These are phyloP conservation scores for Cucurbita moschata DNA, from an alignment of 306 rosid genomes.

Conservation along the genomic window DNA sequence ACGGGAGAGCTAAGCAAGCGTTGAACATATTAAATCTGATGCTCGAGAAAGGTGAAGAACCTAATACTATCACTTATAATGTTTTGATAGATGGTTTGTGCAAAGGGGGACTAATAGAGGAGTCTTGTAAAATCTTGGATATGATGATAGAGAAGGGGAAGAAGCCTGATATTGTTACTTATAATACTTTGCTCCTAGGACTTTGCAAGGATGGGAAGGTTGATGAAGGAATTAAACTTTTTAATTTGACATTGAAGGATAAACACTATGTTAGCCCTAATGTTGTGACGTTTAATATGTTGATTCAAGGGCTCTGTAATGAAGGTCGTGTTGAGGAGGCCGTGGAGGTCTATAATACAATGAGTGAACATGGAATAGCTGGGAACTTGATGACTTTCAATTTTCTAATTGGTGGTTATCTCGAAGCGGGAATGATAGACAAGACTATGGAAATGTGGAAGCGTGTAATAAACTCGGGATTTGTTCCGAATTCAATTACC, in stretches of 20 bases:
- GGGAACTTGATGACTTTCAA: slow-evolving; percentile 43
- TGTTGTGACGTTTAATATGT: slow-evolving; percentile 29
- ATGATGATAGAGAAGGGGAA: slow-evolving; percentile 50
- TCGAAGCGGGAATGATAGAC: slow-evolving; percentile 25
- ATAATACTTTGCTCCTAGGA: slow-evolving; percentile 48
- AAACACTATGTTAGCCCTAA: slow-evolving; percentile 34
- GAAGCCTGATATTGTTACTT: slow-evolving; percentile 58
- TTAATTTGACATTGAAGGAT: slow-evolving; percentile 27
- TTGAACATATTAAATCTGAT: slow-evolving; percentile 43
- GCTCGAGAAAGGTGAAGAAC: slow-evolving; percentile 44
- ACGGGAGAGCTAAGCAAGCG: slow-evolving; percentile 39
- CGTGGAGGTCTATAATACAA: slow-evolving; percentile 26
- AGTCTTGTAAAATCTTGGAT: slow-evolving; percentile 35
- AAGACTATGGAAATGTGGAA: slow-evolving; percentile 47
- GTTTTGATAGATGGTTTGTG: slow-evolving; percentile 61
- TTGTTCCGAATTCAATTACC: slow-evolving; percentile 38
- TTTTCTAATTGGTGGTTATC: slow-evolving; percentile 43
- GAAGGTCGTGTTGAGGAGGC: slow-evolving; percentile 36
- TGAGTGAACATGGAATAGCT: slow-evolving; percentile 40
- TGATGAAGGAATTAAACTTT: slow-evolving; percentile 52
- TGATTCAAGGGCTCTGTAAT: slow-evolving; percentile 55
- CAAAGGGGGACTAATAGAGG: slow-evolving; percentile 48
- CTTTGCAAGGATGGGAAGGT: slow-evolving; percentile 36
- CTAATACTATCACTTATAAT: slow-evolving; percentile 47
- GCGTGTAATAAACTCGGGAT: slow-evolving; percentile 30